phyloP scores from a whole-genome alignment of 2,329 filamentous ascomycete species.

The Fusarium acutatum region DNA sequence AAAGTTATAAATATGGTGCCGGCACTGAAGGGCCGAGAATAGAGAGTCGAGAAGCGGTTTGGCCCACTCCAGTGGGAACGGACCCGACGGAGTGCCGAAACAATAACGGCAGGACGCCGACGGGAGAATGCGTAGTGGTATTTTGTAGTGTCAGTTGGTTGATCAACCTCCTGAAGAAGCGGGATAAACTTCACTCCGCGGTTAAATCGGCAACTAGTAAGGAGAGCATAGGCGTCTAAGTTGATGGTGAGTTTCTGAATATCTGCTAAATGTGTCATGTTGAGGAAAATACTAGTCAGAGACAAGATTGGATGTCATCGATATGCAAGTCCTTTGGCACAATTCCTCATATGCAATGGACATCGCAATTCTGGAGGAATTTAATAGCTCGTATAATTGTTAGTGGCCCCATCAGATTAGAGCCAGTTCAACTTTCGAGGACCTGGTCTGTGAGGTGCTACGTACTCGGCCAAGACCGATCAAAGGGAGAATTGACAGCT shows the following conservation, averaged over 20 bases:
- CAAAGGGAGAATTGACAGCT: slow-evolving; percentile 2
- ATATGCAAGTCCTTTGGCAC: not conserved
- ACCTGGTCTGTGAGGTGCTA: not conserved
- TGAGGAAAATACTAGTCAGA: not conserved
- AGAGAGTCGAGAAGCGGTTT: slow-evolving; percentile 9
- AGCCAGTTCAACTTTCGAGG: not conserved
- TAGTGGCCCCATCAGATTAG: not conserved
- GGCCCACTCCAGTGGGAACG: slow-evolving; percentile 3
- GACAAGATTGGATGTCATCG: not conserved
- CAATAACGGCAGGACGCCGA: not conserved
- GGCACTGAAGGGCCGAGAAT: slow-evolving; percentile 20
- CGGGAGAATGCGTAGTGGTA: not conserved
- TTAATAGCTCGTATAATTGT: not conserved
- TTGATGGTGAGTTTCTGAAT: not conserved
- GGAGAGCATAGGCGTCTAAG: slow-evolving; percentile 1
- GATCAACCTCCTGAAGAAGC: slow-evolving; percentile 3
- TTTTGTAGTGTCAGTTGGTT: not conserved
- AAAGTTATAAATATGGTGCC: slow-evolving; percentile 12
- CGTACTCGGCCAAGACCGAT: slow-evolving; percentile 3
- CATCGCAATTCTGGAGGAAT: not conserved
- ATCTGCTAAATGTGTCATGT: not conserved
- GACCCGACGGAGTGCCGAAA: slow-evolving; percentile 5
- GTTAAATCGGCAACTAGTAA: slow-evolving; percentile 18
- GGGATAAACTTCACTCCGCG: slow-evolving; percentile 12
- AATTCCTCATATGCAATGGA: not conserved